These are phyloP conservation scores for Scheffersomyces quercinus DNA, from an alignment of 1,139 yeast species.

Conservation along the genomic window DNA sequence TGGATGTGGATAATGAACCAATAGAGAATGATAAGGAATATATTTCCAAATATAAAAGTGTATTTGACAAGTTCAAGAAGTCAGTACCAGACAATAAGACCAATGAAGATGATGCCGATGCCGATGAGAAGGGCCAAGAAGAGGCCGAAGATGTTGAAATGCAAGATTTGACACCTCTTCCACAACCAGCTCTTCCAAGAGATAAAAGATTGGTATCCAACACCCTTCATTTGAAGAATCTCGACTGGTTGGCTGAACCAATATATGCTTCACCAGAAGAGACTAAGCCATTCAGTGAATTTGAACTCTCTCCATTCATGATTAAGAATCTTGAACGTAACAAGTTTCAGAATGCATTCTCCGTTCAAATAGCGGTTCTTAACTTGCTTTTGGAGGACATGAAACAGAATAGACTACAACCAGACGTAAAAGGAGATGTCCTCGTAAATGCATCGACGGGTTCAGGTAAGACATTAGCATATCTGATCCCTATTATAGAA, in stretches of 20 bases:
- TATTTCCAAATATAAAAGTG: slow-evolving; percentile 29
- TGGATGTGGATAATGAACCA: slow-evolving; percentile 3
- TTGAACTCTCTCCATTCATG: slow-evolving; percentile 43
- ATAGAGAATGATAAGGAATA: slow-evolving; percentile 18
- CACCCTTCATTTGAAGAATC: slow-evolving; percentile 38
- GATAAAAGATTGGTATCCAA: slow-evolving; percentile 45
- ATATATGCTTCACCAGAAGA: slow-evolving; percentile 49
- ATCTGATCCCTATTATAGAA: slow-evolving; percentile 80
- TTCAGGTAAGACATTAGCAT: slow-evolving; percentile 93
- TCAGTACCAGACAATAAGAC: slow-evolving; percentile 9
- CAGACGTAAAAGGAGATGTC: slow-evolving; percentile 67
- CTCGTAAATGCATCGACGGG: slow-evolving; percentile 95
- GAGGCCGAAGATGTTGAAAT: slow-evolving; percentile 31
- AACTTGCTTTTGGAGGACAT: slow-evolving; percentile 56
- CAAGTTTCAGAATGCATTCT: slow-evolving; percentile 62
- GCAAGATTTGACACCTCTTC: slow-evolving; percentile 72
- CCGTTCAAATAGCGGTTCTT: slow-evolving; percentile 74
- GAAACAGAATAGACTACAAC: slow-evolving; percentile 47
- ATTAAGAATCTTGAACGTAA: slow-evolving; percentile 45
- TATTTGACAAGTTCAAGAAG: slow-evolving; percentile 31
- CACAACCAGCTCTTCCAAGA: slow-evolving; percentile 72
- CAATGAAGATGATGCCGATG: not conserved
- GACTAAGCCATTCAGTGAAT: slow-evolving; percentile 42
- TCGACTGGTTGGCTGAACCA: slow-evolving; percentile 73
- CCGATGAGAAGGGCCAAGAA: slow-evolving; percentile 16